Conservation (phyloP, 202 grass and related monocot genomes). For the Digitaria exilis region DNA sequence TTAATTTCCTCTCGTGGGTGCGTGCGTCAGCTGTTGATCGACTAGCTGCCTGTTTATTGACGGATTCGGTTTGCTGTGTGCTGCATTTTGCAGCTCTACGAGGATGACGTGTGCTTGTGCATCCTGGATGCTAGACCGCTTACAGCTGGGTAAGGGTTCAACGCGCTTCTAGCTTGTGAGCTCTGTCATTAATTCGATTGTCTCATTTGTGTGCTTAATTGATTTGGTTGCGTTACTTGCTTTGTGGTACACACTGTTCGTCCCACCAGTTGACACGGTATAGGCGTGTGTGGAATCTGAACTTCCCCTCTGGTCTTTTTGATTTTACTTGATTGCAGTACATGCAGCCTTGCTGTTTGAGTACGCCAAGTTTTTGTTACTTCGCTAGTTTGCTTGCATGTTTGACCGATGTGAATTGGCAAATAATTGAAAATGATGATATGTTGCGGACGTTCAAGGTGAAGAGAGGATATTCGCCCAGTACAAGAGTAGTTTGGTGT, state of each 20-base stretch:
- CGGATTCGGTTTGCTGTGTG: constrained; percentile 2
- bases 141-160: constrained; percentile 56
- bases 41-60: background rate
- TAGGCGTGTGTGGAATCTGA: background rate
- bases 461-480: background rate
- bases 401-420: background rate
- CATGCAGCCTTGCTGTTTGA: background rate
- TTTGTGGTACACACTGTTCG: background rate
- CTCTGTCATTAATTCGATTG: background rate
- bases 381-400: background rate
- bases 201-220: background rate
- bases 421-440: background rate
- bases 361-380: background rate
- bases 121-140: constrained; percentile 85
- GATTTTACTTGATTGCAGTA: background rate
- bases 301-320: background rate
- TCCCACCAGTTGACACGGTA: background rate
- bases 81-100: constrained; percentile 70
- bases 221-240: constrained; percentile 3
- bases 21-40: background rate
- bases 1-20: background rate
- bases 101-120: constrained; percentile 85
- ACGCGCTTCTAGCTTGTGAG: background rate
- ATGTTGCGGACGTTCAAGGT: background rate
- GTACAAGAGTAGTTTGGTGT: background rate